Evolutionary conservation across 2,329 filamentous ascomycete species (phyloP).

Genomic region (Fusarium torulosum): DNA sequence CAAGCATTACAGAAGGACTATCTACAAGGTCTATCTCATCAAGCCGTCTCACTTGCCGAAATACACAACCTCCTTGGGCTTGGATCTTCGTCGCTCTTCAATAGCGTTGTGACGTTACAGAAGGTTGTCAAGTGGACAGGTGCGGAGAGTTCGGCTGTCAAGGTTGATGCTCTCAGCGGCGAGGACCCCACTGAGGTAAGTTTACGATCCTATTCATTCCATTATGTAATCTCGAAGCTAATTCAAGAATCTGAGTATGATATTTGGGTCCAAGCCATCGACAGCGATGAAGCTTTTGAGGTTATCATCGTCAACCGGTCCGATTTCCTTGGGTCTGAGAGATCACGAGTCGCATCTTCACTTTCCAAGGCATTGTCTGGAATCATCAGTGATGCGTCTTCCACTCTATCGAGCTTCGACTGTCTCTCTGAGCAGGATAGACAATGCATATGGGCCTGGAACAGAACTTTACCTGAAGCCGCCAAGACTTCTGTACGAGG

Average conservation of each 20-base stretch:
- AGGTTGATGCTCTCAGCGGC: neutral
- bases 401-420: neutral
- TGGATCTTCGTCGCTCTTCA: neutral
- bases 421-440: neutral
- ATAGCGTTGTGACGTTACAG: neutral
- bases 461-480: neutral
- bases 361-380: neutral
- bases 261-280: neutral
- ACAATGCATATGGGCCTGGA: neutral
- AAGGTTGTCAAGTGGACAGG: neutral
- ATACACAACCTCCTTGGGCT: neutral
- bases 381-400: neutral
- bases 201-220: neutral
- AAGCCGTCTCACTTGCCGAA: neutral
- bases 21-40: neutral
- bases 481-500: neutral
- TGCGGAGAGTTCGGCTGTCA: neutral
- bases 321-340: neutral
- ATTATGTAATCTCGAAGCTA: neutral
- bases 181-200: neutral
- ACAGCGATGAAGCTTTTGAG: neutral
- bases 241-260: neutral
- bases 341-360: neutral
- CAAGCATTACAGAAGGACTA: neutral
- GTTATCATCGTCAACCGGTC: neutral